Evolutionary conservation across 2,329 filamentous ascomycete species (phyloP).

Genomic region (Talaromyces sp.): DNA sequence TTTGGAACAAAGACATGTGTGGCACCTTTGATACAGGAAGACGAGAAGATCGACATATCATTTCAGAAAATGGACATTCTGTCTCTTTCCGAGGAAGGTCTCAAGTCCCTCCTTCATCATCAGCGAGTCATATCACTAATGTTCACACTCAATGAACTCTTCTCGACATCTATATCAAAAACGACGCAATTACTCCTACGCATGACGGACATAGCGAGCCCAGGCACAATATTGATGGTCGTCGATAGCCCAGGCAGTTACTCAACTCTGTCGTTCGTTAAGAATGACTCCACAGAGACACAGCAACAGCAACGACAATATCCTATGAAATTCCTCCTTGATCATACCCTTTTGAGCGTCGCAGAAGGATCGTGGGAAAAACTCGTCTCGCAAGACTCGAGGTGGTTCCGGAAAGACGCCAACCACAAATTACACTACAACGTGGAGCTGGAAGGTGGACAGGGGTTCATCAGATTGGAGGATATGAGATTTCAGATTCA

Average conservation of each 20-base stretch:
- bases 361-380: constrained; percentile 65
- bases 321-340: constrained; percentile 89
- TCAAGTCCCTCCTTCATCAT: constrained; percentile 35
- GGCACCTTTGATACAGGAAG: constrained; percentile 28
- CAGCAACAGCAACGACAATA: constrained; percentile 57
- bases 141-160: constrained; percentile 95
- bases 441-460: constrained; percentile 56
- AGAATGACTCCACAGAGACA: constrained; percentile 29
- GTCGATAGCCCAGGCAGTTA: constrained; percentile 94
- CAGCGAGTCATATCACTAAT: constrained; percentile 69
- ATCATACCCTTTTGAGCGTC: constrained; percentile 67
- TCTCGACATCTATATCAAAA: constrained; percentile 68
- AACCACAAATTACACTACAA: constrained; percentile 64
- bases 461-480: constrained; percentile 75
- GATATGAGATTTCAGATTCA: constrained; percentile 96
- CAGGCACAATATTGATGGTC: constrained; percentile 70
- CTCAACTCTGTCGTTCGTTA: constrained; percentile 71
- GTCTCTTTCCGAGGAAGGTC: constrained; percentile 32
- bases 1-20: constrained; percentile 28
- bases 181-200: constrained; percentile 73
- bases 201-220: constrained; percentile 57
- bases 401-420: constrained; percentile 76
- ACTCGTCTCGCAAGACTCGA: constrained; percentile 69
- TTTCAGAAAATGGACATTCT: constrained; percentile 55
- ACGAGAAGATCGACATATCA: constrained; percentile 27